Conservation (phyloP, 176 grass and related monocot genomes). For the Musa itinerans region DNA sequence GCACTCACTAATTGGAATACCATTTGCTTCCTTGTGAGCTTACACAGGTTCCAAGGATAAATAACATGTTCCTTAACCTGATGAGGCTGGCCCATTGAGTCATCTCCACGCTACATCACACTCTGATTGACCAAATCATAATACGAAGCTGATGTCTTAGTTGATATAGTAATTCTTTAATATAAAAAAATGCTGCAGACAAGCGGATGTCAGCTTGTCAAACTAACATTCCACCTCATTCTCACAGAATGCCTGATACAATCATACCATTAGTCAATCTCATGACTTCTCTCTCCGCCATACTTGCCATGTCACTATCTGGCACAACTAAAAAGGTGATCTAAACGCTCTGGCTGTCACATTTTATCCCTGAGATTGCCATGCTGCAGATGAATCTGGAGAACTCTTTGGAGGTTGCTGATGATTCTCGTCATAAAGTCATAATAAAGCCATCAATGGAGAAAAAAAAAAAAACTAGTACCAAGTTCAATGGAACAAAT, state of each 20-base stretch:
- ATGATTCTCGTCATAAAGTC: background rate
- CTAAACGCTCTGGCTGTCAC: background rate
- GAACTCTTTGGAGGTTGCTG: background rate
- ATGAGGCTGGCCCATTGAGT: too few species aligned
- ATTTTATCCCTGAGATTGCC: too few species aligned
- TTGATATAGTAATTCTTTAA: background rate
- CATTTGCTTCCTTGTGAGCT: background rate
- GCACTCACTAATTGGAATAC: background rate
- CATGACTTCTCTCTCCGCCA: background rate
- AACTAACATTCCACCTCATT: background rate
- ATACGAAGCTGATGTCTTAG: background rate
- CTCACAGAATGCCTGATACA: background rate
- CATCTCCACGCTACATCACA: too few species aligned
- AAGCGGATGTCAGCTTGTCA: background rate
- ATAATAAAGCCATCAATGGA: background rate
- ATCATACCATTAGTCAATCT: background rate
- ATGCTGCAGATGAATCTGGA: background rate
- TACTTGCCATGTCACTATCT: background rate
- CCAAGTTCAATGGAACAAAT: background rate
- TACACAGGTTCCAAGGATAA: background rate
- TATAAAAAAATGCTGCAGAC: background rate
- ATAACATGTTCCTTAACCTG: background rate
- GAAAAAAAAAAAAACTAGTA: background rate
- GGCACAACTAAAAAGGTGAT: background rate
- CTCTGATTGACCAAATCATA: too few species aligned